Percentiles rank a stretch among this genome's conserved stretches.
These are phyloP conservation scores for Ascomycota sp. DNA, from an alignment of 2,329 filamentous ascomycete genomes.

Conservation along the genomic window DNA sequence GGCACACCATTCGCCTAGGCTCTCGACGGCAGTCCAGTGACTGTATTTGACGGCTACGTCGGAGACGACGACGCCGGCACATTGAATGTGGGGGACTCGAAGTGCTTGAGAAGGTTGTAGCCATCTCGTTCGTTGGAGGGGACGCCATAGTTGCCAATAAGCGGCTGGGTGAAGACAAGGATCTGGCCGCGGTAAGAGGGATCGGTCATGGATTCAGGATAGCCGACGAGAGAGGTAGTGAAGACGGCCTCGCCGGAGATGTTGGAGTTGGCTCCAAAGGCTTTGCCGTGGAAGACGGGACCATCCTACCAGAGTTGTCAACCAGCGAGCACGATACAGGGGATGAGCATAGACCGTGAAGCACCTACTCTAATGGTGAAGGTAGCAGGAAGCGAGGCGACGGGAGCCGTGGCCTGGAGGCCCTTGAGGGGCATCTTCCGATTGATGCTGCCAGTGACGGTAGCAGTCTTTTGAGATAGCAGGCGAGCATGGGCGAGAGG, in stretches of 20 bases:
- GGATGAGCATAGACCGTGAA: background rate
- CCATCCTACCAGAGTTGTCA: too few relatives aligned
- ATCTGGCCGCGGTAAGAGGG: slow-evolving; percentile 87
- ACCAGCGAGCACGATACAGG: background rate
- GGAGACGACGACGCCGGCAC: slow-evolving; percentile 83
- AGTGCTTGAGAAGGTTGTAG: slow-evolving; percentile 86
- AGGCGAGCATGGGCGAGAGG: slow-evolving; percentile 18
- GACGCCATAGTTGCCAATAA: slow-evolving; percentile 97
- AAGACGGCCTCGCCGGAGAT: slow-evolving; percentile 97
- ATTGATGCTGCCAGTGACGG: slow-evolving; percentile 48
- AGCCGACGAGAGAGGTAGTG: slow-evolving; percentile 92
- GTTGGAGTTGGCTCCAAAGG: slow-evolving; percentile 90
- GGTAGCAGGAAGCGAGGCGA: slow-evolving; percentile 44
- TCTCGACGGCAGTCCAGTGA: slow-evolving; percentile 97
- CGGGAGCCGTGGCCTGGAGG: slow-evolving; percentile 40
- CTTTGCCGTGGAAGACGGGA: slow-evolving; percentile 87
- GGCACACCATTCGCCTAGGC: slow-evolving; percentile 81
- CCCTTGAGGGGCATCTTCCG: slow-evolving; percentile 42
- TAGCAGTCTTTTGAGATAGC: slow-evolving; percentile 20
- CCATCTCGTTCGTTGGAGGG: slow-evolving; percentile 70
- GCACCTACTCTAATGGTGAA: slow-evolving; percentile 70
- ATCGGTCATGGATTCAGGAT: slow-evolving; percentile 86
- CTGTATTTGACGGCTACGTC: slow-evolving; percentile 89
- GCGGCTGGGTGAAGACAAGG: slow-evolving; percentile 88
- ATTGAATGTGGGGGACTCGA: slow-evolving; percentile 95